A percentile compares a stretch with the other conserved stretches of the same genome.
Evolutionary conservation across 2,329 filamentous ascomycete genomes (phyloP).

Genomic region (Zasmidium angulare): DNA sequence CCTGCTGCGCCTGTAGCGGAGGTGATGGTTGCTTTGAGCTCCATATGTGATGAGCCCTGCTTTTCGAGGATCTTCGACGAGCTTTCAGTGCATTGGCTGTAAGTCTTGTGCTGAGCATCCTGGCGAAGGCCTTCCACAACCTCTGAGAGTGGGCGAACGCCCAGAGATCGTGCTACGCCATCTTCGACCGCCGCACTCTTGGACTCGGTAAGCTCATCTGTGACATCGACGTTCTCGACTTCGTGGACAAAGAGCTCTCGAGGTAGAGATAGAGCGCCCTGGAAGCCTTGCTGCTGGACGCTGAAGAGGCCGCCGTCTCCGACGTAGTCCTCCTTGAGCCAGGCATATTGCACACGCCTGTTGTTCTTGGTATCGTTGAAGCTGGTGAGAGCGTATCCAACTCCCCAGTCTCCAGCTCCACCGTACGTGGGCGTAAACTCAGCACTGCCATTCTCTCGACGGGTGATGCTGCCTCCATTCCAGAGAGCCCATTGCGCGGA

Average conservation of each 20-base stretch:
- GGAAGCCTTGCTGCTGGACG: constrained; percentile 44
- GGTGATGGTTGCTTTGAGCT: constrained; percentile 39
- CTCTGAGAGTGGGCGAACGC: constrained; percentile 44
- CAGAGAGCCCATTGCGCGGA: constrained; percentile 46
- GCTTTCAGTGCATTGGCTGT: constrained; percentile 28
- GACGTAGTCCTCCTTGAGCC: constrained; percentile 45
- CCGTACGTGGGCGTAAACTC: constrained; percentile 47
- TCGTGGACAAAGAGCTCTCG: constrained; percentile 50
- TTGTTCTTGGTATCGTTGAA: constrained; percentile 52
- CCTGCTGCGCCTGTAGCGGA: constrained; percentile 43
- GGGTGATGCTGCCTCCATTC: constrained; percentile 45
- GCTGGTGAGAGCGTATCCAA: constrained; percentile 47
- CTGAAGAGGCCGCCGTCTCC: constrained; percentile 40
- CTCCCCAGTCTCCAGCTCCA: constrained; percentile 46
- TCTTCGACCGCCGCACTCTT: constrained; percentile 29
- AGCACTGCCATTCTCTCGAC: constrained; percentile 45
- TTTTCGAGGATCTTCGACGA: constrained; percentile 29
- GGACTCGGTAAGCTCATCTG: constrained; percentile 27
- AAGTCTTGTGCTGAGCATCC: constrained; percentile 28
- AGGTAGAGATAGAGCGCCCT: constrained; percentile 45
- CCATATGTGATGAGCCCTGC: constrained; percentile 39
- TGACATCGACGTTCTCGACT: constrained; percentile 37
- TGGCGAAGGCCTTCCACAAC: constrained; percentile 43
- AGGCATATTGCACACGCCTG: constrained; percentile 49
- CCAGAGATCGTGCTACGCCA: constrained; percentile 46